phyloP scores from a whole-genome alignment of 2,329 filamentous ascomycete genomes.

The Fusarium duplospermum region DNA sequence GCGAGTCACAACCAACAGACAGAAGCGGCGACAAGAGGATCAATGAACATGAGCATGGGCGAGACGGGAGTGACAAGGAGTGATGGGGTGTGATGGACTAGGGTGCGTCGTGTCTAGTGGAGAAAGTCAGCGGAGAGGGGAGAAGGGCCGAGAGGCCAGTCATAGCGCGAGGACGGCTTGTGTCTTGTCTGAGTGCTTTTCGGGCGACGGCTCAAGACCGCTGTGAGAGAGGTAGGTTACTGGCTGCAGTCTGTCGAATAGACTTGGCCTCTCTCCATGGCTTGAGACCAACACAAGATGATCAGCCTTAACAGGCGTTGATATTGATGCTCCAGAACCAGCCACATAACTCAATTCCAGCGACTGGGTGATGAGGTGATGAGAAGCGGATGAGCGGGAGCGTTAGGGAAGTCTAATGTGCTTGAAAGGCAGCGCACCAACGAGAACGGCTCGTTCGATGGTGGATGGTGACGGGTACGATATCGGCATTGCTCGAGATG shows the following conservation, averaged over 20 bases:
- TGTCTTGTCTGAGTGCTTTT: conserved; percentile 22
- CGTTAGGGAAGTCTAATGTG: conserved; percentile 8
- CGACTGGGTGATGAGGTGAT: not conserved
- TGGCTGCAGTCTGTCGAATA: conserved; percentile 29
- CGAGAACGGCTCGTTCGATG: not conserved
- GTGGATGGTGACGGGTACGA: conserved; percentile 5
- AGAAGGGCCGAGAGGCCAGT: conserved; percentile 47
- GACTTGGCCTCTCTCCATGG: conserved; percentile 13
- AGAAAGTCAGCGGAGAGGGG: conserved; percentile 24
- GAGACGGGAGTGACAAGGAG: conserved; percentile 31
- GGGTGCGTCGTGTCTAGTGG: conserved; percentile 33
- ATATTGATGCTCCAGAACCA: conserved; percentile 18
- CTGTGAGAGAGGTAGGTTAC: conserved; percentile 14
- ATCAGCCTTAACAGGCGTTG: conserved; percentile 20
- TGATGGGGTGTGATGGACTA: conserved; percentile 24
- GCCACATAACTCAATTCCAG: not conserved
- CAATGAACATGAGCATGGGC: conserved; percentile 28
- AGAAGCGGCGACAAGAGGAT: conserved; percentile 8
- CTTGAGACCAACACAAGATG: conserved; percentile 20
- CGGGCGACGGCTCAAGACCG: conserved; percentile 22
- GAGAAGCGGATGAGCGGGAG: not conserved
- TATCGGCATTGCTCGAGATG: not conserved
- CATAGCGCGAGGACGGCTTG: conserved; percentile 30
- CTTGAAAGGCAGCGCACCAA: not conserved
- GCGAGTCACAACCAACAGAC: conserved; percentile 20